phyloP scores from a whole-genome alignment of 768 basidiomycete genomes.

The Cantharellus anzutake region DNA sequence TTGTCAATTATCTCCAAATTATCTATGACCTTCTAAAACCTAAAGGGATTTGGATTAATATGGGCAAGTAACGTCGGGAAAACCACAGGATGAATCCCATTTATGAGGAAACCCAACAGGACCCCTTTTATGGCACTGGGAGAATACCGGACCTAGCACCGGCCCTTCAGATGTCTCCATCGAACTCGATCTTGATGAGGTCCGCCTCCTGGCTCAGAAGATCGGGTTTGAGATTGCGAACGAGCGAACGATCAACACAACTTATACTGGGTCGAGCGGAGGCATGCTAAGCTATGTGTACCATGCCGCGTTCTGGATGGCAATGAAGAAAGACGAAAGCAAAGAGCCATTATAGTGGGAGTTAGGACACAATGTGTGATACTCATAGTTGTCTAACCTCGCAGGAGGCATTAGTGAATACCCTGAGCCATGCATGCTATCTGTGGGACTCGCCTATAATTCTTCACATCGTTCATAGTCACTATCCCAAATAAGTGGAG shows the following conservation, averaged over 20 bases:
- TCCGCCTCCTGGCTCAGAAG: conserved; percentile 48
- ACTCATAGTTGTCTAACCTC: too few species aligned
- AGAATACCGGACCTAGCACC: conserved; percentile 50
- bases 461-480: too few species aligned
- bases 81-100: not conserved
- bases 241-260: conserved; percentile 60
- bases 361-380: too few species aligned
- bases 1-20: conserved; percentile 76
- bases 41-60: conserved; percentile 84
- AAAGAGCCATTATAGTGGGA: too few species aligned
- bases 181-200: conserved; percentile 78
- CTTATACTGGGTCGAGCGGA: conserved; percentile 66
- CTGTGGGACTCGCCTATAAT: too few species aligned
- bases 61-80: conserved; percentile 26
- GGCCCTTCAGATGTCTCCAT: conserved; percentile 45
- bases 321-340: conserved; percentile 23
- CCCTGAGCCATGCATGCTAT: too few species aligned
- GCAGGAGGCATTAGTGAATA: too few species aligned
- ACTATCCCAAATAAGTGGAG: too few species aligned
- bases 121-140: conserved; percentile 93
- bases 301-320: conserved; percentile 70
- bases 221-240: conserved; percentile 77
- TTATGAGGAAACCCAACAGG: conserved; percentile 24
- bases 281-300: conserved; percentile 78
- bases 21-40: conserved; percentile 68